phyloP scores from a whole-genome alignment of 73 alveolate genomes.

The Stentor coeruleus region DNA sequence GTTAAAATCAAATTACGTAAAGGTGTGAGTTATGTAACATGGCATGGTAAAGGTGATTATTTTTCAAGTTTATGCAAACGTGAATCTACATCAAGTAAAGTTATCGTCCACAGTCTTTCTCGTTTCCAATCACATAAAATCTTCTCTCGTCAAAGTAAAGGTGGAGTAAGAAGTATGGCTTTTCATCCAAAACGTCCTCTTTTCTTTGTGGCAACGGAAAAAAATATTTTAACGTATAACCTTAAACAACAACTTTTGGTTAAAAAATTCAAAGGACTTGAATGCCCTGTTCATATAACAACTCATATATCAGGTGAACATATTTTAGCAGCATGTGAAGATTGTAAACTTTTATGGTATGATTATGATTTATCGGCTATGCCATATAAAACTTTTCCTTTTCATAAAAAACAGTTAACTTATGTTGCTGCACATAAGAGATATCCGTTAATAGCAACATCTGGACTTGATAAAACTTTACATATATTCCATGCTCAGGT shows the following conservation, averaged over 20 bases:
- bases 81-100: slow-evolving; percentile 69
- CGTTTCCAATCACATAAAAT: slow-evolving; percentile 87
- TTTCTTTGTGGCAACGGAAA: slow-evolving; percentile 87
- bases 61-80: slow-evolving; percentile 87
- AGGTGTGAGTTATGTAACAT: slow-evolving; percentile 49
- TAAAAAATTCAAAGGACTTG: slow-evolving; percentile 80
- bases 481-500: slow-evolving; percentile 83
- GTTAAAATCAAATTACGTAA: slow-evolving; percentile 33
- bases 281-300: slow-evolving; percentile 74
- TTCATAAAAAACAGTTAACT: slow-evolving; percentile 82
- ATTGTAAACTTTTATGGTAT: slow-evolving; percentile 93
- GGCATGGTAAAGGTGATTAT: slow-evolving; percentile 93
- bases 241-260: slow-evolving; percentile 78
- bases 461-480: slow-evolving; percentile 73
- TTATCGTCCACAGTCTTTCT: slow-evolving; percentile 82
- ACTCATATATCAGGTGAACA: slow-evolving; percentile 94
- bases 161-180: slow-evolving; percentile 75
- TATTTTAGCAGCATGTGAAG: slow-evolving; percentile 90
- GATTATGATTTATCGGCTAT: slow-evolving; percentile 88
- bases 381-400: slow-evolving; percentile 91
- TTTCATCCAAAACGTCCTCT: slow-evolving; percentile 94
- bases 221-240: slow-evolving; percentile 83
- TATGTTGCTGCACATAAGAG: slow-evolving; percentile 50
- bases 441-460: slow-evolving; percentile 59
- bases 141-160: slow-evolving; percentile 75